Base-by-base conservation (phyloP, 164 flowering plant genomes). In the Umbellularia californica region DNA sequence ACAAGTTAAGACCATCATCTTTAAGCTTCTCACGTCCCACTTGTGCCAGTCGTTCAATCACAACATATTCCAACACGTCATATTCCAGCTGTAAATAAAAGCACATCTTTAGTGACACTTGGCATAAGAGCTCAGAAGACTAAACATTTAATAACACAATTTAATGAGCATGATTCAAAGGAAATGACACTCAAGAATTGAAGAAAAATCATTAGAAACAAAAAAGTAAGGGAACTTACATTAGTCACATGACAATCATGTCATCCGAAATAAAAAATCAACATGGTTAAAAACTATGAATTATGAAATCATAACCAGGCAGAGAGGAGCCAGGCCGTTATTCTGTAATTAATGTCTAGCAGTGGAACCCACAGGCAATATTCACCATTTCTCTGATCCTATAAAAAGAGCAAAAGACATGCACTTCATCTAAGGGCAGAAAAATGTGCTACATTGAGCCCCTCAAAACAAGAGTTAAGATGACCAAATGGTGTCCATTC, bases 11-110 rank as follows among this genome's bases (percentile, higher is more conserved):
- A 70, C 99, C 99, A 83, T 96, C 98, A 65, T 94, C 99, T 81
- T 96, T 96, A 20, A 96, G 85, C 81, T 96, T 96, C 69, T 92
- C 97, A 41, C 99, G 97, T 10, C 98, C 98, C 23, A 86, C 88
- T 87, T 90, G 98, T 58, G 92, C 97, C 85, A 96, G 82, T 6
- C 98, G 94, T 83, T 96, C 99, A 82, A 96, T 91, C 78, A 96
- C 99, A 70, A 96, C 99, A 88, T 92, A 96, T 78, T 96, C 99
- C 90, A 96, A 81, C 28, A 92, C 78, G 77, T 96, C 99, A 83
- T 96, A 96, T 84, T 96, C 99, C 12, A 96, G 91, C 97, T 96
- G 92, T 55, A 82, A 9, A 82, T 2, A 11, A 35, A 72, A 66
- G 30, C 25, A 76, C 20, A 71, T 67, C 27, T 13, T 77, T 10